Evolutionary conservation across 2,329 filamentous ascomycete genomes (phyloP), one percentile per base, ranked within the genome.

Genomic region (Aspergillus ruber): DNA sequence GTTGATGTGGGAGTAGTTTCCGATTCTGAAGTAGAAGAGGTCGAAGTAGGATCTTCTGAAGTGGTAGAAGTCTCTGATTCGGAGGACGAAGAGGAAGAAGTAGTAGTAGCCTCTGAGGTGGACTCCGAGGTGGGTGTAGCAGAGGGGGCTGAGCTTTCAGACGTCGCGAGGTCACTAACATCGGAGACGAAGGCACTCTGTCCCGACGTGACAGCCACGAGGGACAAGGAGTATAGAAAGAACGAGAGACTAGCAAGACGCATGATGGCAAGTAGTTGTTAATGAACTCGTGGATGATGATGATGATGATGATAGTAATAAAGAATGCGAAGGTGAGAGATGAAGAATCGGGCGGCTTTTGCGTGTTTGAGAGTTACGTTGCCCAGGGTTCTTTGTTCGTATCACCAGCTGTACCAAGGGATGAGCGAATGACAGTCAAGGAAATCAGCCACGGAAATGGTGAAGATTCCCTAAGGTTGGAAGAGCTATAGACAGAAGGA

Each of bases 211-310:
- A 59, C 59, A 5, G 63, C 59, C 50, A 63, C 56, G 50, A 67
- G 55, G 42, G 65, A 61, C 47, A 67, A 54, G 47, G 63, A 62
- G 50, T 66, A 64, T 13, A 60, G 44, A 48, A 67, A 43, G 40
- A 67, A 56, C 43, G 64, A 64, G 39, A 66, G 56, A 44, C 53
- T 52, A 46, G 57, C 51, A 42, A 61, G 50, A 55, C 63, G 63
- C 64, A 67, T 67, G 50, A 47, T 61, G 55, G 52, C 46, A 25
- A 40, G 36, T 21, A 13, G 39, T 41, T 13, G n/a, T 12, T 18
- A 23, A 25, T 29, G 25, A 29, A 29, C 10, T 12, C 9, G 25
- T 29, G 35, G 20, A 42, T 13, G 20, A 42, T 15, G n/a, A 27
- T 20, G 20, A 20, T 20, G 20, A 20, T 20, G 20, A 20, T 4